These are phyloP conservation scores for Strobilomyces dryophilus DNA, from an alignment of 768 basidiomycete species.

Conservation along the genomic window DNA sequence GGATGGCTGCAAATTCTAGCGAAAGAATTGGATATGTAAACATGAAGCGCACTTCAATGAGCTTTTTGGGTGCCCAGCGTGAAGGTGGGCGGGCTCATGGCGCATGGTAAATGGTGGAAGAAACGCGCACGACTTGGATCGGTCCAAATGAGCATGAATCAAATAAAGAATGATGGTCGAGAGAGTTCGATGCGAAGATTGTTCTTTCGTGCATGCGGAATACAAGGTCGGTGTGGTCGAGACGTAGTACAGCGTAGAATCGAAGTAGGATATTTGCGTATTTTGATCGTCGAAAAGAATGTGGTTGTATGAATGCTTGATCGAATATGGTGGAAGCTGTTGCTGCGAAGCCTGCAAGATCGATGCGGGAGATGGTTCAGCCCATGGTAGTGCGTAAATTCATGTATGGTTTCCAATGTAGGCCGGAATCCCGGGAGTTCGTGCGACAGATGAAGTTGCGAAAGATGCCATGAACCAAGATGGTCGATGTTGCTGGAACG, in stretches of 20 bases:
- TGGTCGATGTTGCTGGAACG: constrained; percentile 17
- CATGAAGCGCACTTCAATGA: constrained; percentile 26
- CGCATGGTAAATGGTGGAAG: constrained; percentile 27
- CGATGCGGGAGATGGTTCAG: constrained; percentile 26
- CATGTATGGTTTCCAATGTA: constrained; percentile 22
- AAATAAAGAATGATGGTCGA: constrained; percentile 27
- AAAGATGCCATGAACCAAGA: constrained; percentile 28
- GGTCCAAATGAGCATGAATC: constrained; percentile 33
- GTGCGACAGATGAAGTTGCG: constrained; percentile 21
- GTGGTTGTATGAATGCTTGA: constrained; percentile 21
- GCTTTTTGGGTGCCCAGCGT: constrained; percentile 21
- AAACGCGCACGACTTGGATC: constrained; percentile 28
- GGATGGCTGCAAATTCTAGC: constrained; percentile 27
- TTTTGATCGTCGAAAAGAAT: constrained; percentile 23
- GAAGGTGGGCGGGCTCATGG: constrained; percentile 21
- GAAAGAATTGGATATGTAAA: constrained; percentile 14
- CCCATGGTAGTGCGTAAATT: constrained; percentile 22
- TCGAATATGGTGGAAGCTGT: constrained; percentile 18
- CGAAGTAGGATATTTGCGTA: constrained; percentile 24
- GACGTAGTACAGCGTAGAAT: constrained; percentile 17
- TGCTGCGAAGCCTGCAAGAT: constrained; percentile 27
- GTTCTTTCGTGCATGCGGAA: constrained; percentile 24
- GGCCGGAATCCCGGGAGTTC: constrained; percentile 12
- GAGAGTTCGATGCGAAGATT: constrained; percentile 34
- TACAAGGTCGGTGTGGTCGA: constrained; percentile 16